Conservation (phyloP, 192 early-diverging fungal species). For the Phlyctochytrium planicorne region DNA sequence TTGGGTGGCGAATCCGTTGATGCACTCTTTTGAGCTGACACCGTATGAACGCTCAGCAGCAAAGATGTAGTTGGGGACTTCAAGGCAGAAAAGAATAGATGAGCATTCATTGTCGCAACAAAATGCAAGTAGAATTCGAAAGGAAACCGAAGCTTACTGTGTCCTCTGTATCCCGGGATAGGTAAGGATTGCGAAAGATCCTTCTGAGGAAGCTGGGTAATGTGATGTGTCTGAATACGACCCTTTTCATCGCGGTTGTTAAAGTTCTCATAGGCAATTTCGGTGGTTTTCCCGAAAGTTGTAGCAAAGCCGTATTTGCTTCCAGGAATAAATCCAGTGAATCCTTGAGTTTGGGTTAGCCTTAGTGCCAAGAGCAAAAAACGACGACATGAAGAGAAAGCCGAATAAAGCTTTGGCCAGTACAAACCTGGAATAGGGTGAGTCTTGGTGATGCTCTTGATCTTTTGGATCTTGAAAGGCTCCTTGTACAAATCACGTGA, state of each 20-base stretch:
- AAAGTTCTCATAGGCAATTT: constrained; percentile 52
- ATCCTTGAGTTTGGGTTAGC: constrained; percentile 27
- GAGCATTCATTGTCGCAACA: not conserved
- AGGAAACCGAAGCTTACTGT: constrained; percentile 27
- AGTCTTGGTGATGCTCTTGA: constrained; percentile 25
- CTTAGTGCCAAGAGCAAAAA: not conserved
- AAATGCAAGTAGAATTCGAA: constrained; percentile 2
- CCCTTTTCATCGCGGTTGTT: constrained; percentile 49
- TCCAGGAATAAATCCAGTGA: constrained; percentile 58
- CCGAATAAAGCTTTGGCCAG: no score
- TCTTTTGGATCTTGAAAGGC: constrained; percentile 16
- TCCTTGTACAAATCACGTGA: constrained; percentile 32
- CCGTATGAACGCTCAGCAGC: constrained; percentile 46
- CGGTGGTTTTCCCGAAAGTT: constrained; percentile 51
- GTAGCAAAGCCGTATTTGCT: constrained; percentile 41
- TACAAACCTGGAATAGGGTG: constrained; percentile 45
- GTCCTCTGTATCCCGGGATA: constrained; percentile 54
- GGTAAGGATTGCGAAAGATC: constrained; percentile 37
- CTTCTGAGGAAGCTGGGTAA: constrained; percentile 36
- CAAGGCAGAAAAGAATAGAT: not conserved
- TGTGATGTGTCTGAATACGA: constrained; percentile 18
- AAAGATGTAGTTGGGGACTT: constrained; percentile 46
- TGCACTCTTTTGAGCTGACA: constrained; percentile 39
- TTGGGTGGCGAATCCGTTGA: constrained; percentile 31
- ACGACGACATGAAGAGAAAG: not conserved